These are phyloP conservation scores for Vaucheria bursata DNA, from an alignment of 352 stramenopile genomes.

Conservation along the genomic window DNA sequence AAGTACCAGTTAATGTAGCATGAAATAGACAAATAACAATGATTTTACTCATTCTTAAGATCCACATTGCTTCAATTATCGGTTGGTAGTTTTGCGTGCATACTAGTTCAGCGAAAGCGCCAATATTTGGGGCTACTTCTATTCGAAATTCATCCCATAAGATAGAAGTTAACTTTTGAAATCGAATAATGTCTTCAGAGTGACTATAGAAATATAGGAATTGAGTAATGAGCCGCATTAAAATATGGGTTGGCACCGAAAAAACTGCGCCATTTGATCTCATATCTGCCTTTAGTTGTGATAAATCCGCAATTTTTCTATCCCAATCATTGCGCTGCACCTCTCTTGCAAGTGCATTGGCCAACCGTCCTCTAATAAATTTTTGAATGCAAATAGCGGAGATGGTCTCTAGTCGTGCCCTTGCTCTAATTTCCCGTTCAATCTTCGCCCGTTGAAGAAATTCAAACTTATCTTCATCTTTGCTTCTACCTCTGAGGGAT, in stretches of 20 bases:
- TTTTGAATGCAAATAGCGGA: neutral
- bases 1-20: neutral
- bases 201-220: slow-evolving; percentile 16
- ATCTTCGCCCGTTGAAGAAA: neutral
- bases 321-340: slow-evolving; percentile 32
- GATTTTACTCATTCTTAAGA: slow-evolving; percentile 9
- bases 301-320: slow-evolving; percentile 40
- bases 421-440: neutral
- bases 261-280: slow-evolving; percentile 15
- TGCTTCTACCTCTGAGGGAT: neutral
- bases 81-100: neutral
- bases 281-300: slow-evolving; percentile 20
- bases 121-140: neutral
- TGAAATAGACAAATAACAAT: slow-evolving; percentile 15
- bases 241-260: slow-evolving; percentile 11
- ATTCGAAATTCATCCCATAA: neutral
- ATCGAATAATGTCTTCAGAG: slow-evolving; percentile 1
- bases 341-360: slow-evolving; percentile 1
- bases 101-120: too few relatives aligned
- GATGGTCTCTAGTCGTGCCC: neutral
- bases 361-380: neutral
- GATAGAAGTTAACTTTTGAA: slow-evolving; percentile 8
- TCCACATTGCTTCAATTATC: slow-evolving; percentile 10
- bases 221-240: slow-evolving; percentile 12
- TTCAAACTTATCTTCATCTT: neutral